phyloP scores from a whole-genome alignment of 805 yeast genomes.

The Naumovozyma castellii region DNA sequence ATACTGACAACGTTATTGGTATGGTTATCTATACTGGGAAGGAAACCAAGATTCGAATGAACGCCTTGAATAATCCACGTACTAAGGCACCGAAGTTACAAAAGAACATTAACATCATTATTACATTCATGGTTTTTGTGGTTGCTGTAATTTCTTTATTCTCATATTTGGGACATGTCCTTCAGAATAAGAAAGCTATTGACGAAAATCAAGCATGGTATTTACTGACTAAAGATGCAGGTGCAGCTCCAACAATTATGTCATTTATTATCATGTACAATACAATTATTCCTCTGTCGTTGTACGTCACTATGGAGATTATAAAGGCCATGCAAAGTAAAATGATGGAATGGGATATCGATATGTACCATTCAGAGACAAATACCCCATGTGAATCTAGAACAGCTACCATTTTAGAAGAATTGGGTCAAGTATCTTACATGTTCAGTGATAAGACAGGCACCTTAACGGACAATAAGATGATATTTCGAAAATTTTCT shows the following conservation, averaged over 20 bases:
- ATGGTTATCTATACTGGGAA: constrained; percentile 89
- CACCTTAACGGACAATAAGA: constrained; percentile 86
- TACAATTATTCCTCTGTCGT: constrained; percentile 87
- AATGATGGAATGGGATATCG: constrained; percentile 80
- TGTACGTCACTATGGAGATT: constrained; percentile 94
- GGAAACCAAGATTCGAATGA: constrained; percentile 92
- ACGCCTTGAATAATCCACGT: constrained; percentile 81
- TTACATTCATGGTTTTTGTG: constrained; percentile 75
- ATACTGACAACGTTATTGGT: constrained; percentile 67
- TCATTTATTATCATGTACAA: constrained; percentile 96
- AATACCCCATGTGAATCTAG: constrained; percentile 91
- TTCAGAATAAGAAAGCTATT: constrained; percentile 33
- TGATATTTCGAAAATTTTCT: constrained; percentile 84
- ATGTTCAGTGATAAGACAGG: constrained; percentile 96
- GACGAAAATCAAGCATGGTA: constrained; percentile 58
- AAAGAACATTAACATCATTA: constrained; percentile 69
- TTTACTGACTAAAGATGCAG: constrained; percentile 59
- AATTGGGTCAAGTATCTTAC: constrained; percentile 92
- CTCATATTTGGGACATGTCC: constrained; percentile 68
- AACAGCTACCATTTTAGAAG: constrained; percentile 92
- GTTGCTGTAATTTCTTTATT: constrained; percentile 69
- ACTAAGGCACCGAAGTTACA: constrained; percentile 91
- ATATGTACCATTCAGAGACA: constrained; percentile 79
- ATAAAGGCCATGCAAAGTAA: constrained; percentile 81
- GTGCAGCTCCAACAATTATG: constrained; percentile 84